A percentile compares a stretch with the other conserved stretches of the same genome.
Evolutionary conservation across 2,329 filamentous ascomycete species (phyloP).

Genomic region (Meredithiella fracta): DNA sequence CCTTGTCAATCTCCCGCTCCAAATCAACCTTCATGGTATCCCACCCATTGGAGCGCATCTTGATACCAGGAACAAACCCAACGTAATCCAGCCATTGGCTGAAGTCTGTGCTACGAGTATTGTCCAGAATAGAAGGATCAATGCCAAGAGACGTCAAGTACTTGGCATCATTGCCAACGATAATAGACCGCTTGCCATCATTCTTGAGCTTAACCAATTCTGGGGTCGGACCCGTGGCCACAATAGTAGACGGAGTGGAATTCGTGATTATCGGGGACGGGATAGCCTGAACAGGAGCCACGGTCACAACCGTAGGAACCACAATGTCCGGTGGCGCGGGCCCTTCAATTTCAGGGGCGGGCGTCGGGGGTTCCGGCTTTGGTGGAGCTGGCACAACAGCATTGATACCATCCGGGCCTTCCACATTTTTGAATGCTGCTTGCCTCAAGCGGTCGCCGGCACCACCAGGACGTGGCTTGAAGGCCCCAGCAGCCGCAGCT

Average conservation of each 20-base stretch:
- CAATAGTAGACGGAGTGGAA: constrained; percentile 1
- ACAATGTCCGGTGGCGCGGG: constrained; percentile 15
- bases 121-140: constrained; percentile 59
- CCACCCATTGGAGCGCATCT: constrained; percentile 57
- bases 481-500: constrained; percentile 45
- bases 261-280: constrained; percentile 10
- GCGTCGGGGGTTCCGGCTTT: constrained; percentile 22
- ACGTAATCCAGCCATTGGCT: constrained; percentile 71
- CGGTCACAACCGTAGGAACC: constrained; percentile 14
- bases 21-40: constrained; percentile 70
- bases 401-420: constrained; percentile 77
- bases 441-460: constrained; percentile 64
- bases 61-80: constrained; percentile 65
- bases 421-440: constrained; percentile 37
- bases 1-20: constrained; percentile 72
- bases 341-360: constrained; percentile 21
- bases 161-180: constrained; percentile 58
- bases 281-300: constrained; percentile 18
- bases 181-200: constrained; percentile 33
- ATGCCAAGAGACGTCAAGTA: constrained; percentile 66
- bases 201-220: constrained; percentile 23
- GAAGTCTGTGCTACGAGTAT: constrained; percentile 55
- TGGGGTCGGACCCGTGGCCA: constrained; percentile 15
- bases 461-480: constrained; percentile 77
- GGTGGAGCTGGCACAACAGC: constrained; percentile 69